These are phyloP conservation scores for Volutella citrinella DNA, from an alignment of 2,329 filamentous ascomycete species.

Conservation along the genomic window DNA sequence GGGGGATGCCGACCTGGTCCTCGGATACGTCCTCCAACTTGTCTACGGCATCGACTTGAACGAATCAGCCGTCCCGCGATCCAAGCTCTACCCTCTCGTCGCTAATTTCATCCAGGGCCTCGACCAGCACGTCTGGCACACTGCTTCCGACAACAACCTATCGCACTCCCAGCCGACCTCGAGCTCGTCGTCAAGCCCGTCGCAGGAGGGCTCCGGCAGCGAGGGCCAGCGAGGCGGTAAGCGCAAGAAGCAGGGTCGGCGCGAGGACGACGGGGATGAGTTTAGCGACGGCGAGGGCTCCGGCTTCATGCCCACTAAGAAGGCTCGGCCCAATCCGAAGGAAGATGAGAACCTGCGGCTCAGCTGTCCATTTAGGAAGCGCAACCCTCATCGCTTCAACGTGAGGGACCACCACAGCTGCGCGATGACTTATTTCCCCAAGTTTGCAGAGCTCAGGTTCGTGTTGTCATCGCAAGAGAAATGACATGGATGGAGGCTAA, in stretches of 20 bases:
- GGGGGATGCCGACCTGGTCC: conserved; percentile 33
- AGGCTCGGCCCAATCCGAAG: conserved; percentile 27
- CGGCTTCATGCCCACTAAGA: conserved; percentile 27
- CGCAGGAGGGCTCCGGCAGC: conserved; percentile 21
- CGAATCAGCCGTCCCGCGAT: conserved; percentile 27
- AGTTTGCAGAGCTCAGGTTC: conserved; percentile 39
- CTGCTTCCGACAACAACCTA: conserved; percentile 25
- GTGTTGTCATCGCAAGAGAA: neutral
- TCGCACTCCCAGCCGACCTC: conserved; percentile 30
- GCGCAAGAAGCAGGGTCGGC: conserved; percentile 31
- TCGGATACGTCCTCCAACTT: conserved; percentile 35
- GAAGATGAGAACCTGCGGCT: conserved; percentile 38
- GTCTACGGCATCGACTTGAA: conserved; percentile 37
- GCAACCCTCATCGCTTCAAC: conserved; percentile 44
- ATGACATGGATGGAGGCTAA: conserved; percentile 7
- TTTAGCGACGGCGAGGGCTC: conserved; percentile 33
- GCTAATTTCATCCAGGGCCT: conserved; percentile 33
- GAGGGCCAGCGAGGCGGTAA: conserved; percentile 27
- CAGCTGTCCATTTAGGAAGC: conserved; percentile 43
- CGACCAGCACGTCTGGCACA: conserved; percentile 31
- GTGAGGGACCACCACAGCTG: conserved; percentile 44
- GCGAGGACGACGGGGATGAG: conserved; percentile 33
- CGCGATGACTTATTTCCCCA: conserved; percentile 41
- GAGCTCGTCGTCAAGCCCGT: conserved; percentile 29
- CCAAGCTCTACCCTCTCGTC: conserved; percentile 29